These are phyloP conservation scores for Fusarium ramigenum DNA, from an alignment of 2,329 filamentous ascomycete genomes.

Conservation along the genomic window DNA sequence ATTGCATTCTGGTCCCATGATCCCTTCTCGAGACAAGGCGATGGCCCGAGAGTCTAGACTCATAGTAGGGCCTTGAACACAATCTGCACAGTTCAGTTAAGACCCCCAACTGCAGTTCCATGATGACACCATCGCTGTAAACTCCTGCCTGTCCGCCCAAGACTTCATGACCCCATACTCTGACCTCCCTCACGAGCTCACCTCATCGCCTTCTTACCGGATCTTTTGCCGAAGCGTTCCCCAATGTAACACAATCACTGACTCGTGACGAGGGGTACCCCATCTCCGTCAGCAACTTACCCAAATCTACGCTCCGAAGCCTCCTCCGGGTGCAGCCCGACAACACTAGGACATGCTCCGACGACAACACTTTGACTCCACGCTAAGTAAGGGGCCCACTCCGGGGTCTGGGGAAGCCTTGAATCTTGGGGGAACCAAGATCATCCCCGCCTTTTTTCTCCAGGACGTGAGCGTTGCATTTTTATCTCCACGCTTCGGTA, in stretches of 20 bases:
- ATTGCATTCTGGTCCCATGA: no score
- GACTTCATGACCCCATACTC: no score
- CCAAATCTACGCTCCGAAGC: background rate
- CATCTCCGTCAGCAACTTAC: background rate
- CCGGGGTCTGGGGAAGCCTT: background rate
- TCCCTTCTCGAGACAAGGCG: no score
- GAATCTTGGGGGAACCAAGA: background rate
- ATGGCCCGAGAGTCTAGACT: no score
- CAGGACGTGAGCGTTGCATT: background rate
- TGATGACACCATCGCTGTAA: no score
- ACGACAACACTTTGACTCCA: background rate
- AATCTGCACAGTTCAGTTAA: no score
- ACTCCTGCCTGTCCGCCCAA: no score
- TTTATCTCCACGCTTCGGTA: background rate
- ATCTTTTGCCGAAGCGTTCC: fast-evolving
- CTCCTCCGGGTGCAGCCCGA: slow-evolving; percentile 1
- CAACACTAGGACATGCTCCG: slow-evolving; percentile 1
- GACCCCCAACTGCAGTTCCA: no score
- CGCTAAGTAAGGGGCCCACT: background rate
- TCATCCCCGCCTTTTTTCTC: slow-evolving; percentile 1
- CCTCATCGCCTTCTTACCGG: background rate
- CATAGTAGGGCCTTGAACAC: no score
- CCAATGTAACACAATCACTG: background rate
- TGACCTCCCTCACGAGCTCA: no score
- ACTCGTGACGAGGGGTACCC: background rate